Conservation (phyloP, 208 protist species). For the Trypanosomatidae sp. region DNA sequence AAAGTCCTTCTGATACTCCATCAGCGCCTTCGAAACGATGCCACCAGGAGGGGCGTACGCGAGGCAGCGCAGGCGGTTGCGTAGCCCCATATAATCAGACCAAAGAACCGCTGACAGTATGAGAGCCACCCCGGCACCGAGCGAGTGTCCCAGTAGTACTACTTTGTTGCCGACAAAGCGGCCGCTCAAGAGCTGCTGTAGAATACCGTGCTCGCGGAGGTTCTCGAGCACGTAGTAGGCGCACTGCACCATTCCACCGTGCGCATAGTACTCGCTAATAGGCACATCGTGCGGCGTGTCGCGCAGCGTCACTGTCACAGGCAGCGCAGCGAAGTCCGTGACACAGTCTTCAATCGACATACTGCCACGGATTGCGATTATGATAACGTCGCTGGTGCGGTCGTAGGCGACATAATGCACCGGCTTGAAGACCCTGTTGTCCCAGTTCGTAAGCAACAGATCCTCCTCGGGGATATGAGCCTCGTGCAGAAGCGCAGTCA, state of each 20-base stretch:
- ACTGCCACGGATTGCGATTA: conserved; percentile 87
- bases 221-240: conserved; percentile 60
- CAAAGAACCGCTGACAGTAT: conserved; percentile 71
- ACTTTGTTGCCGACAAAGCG: conserved; percentile 40
- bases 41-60: conserved; percentile 85
- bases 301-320: conserved; percentile 37
- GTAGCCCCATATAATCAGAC: conserved; percentile 42
- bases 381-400: conserved; percentile 43
- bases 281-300: conserved; percentile 16
- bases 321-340: conserved; percentile 73
- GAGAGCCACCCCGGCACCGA: conserved; percentile 78
- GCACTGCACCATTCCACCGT: conserved; percentile 75
- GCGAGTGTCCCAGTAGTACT: conserved; percentile 84
- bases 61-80: conserved; percentile 61
- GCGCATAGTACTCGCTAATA: conserved; percentile 71
- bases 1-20: conserved; percentile 66
- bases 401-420: conserved; percentile 83
- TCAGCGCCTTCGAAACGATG: conserved; percentile 62
- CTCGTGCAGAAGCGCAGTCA: conserved; percentile 61
- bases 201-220: conserved; percentile 59
- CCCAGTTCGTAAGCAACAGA: conserved; percentile 72
- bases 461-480: conserved; percentile 58
- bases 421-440: conserved; percentile 65
- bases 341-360: conserved; percentile 85
- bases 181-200: conserved; percentile 46